Conservation (phyloP, 2,329 filamentous ascomycete genomes). For the Claviceps digitariae region DNA sequence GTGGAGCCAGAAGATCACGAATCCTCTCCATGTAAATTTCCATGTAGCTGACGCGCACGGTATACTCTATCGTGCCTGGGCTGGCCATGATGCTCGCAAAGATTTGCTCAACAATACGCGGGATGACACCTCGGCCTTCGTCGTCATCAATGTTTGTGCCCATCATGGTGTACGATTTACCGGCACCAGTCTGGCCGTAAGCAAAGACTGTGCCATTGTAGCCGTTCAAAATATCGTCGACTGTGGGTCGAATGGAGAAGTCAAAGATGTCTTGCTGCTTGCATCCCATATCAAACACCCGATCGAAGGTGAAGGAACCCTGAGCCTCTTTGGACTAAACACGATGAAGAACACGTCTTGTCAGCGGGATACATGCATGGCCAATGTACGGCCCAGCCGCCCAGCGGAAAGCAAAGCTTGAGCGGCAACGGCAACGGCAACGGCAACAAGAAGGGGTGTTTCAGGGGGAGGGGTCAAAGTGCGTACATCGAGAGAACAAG, state of each 20-base stretch:
- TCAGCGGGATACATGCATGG: slow-evolving; percentile 10
- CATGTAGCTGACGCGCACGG: slow-evolving; percentile 98
- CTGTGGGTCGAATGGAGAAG: slow-evolving; percentile 89
- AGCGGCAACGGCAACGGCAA: slow-evolving; percentile 1
- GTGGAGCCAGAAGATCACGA: slow-evolving; percentile 78
- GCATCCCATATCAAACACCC: slow-evolving; percentile 90
- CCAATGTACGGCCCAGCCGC: neutral
- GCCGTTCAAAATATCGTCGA: slow-evolving; percentile 95
- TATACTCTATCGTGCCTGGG: slow-evolving; percentile 91
- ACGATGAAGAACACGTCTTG: slow-evolving; percentile 5
- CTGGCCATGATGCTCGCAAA: slow-evolving; percentile 90
- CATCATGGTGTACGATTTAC: slow-evolving; percentile 96
- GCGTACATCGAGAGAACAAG: slow-evolving; percentile 66
- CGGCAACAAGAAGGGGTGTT: slow-evolving; percentile 11
- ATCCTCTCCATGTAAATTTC: slow-evolving; percentile 99
- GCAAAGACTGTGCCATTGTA: slow-evolving; percentile 99
- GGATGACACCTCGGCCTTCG: slow-evolving; percentile 82
- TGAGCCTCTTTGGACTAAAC: slow-evolving; percentile 65
- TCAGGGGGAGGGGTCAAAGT: slow-evolving; percentile 15
- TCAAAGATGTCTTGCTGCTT: slow-evolving; percentile 91
- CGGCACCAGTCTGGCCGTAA: slow-evolving; percentile 94
- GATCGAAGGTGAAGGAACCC: slow-evolving; percentile 90
- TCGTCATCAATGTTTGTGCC: slow-evolving; percentile 76
- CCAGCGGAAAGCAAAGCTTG: neutral
- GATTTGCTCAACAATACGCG: slow-evolving; percentile 93